Conservation (phyloP, 2,329 filamentous ascomycete species). For the Venturia oleaginea region DNA sequence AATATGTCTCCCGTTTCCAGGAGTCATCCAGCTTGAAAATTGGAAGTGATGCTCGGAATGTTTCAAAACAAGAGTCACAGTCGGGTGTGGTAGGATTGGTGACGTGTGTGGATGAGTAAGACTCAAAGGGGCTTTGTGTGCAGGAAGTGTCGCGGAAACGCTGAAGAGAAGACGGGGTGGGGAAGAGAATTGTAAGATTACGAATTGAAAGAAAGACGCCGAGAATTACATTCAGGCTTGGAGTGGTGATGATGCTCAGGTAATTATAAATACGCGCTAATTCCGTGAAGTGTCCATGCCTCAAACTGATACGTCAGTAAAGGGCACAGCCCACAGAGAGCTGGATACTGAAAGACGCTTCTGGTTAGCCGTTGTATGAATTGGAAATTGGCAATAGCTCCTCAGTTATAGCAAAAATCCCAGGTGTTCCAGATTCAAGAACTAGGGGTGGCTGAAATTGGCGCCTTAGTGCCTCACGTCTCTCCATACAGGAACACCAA, state of each 20-base stretch:
- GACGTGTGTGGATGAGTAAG: neutral
- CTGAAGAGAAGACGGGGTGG: neutral
- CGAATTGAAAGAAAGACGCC: neutral
- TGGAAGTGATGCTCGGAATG: neutral
- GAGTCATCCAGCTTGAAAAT: neutral
- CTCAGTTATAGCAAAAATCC: neutral
- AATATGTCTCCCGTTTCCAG: neutral
- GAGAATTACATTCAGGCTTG: too few species aligned
- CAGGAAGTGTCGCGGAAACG: neutral
- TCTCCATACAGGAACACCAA: neutral
- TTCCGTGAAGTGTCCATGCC: neutral
- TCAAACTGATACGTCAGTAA: constrained; percentile 7
- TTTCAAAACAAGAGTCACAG: neutral
- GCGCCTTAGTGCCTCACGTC: neutral
- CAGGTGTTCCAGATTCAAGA: too few species aligned
- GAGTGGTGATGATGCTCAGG: neutral
- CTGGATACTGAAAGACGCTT: neutral
- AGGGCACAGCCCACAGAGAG: neutral
- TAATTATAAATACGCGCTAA: constrained; percentile 4
- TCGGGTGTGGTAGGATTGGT: neutral
- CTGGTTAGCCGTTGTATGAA: neutral
- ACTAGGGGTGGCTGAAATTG: neutral
- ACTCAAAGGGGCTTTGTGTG: neutral
- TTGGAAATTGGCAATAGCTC: neutral
- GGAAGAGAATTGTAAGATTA: neutral